phyloP scores from a whole-genome alignment of 768 basidiomycete genomes.

The Epithele typhae region DNA sequence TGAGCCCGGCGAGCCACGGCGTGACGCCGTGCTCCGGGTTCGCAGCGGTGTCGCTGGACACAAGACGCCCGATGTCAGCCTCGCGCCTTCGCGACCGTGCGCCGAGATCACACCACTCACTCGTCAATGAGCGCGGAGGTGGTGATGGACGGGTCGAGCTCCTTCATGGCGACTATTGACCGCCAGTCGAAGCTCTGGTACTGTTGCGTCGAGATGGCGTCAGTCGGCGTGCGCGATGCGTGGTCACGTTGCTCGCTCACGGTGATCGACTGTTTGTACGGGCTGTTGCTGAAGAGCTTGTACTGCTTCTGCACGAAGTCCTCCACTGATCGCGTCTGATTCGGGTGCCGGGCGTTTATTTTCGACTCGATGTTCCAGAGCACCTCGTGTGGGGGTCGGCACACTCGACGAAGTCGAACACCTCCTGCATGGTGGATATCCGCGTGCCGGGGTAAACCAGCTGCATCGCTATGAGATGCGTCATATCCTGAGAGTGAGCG shows the following conservation, averaged over 20 bases:
- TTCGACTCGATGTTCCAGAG: constrained; percentile 81
- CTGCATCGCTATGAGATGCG: constrained; percentile 46
- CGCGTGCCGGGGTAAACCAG: constrained; percentile 62
- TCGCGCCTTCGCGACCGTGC: too few species aligned
- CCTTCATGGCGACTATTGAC: constrained; percentile 70
- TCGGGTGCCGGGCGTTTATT: constrained; percentile 50
- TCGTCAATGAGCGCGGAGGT: constrained; percentile 65
- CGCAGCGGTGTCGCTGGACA: constrained; percentile 36
- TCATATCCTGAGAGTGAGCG: background rate
- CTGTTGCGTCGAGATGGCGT: constrained; percentile 35
- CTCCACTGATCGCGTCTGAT: constrained; percentile 47
- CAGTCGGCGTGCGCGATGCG: too few species aligned
- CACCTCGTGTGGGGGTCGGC: constrained; percentile 60
- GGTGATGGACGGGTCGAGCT: constrained; percentile 49
- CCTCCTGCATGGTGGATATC: constrained; percentile 68
- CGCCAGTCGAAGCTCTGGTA: constrained; percentile 85
- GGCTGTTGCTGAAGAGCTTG: constrained; percentile 50
- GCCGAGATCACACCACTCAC: constrained; percentile 33
- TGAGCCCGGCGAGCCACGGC: constrained; percentile 67
- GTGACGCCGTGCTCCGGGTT: constrained; percentile 42
- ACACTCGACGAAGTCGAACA: constrained; percentile 74
- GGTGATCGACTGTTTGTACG: constrained; percentile 61
- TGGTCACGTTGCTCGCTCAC: constrained; percentile 40
- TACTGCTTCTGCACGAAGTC: constrained; percentile 64
- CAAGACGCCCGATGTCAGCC: too few species aligned